Conservation (phyloP, 2,329 filamentous ascomycete species). For the Hypocrella siamensis region DNA sequence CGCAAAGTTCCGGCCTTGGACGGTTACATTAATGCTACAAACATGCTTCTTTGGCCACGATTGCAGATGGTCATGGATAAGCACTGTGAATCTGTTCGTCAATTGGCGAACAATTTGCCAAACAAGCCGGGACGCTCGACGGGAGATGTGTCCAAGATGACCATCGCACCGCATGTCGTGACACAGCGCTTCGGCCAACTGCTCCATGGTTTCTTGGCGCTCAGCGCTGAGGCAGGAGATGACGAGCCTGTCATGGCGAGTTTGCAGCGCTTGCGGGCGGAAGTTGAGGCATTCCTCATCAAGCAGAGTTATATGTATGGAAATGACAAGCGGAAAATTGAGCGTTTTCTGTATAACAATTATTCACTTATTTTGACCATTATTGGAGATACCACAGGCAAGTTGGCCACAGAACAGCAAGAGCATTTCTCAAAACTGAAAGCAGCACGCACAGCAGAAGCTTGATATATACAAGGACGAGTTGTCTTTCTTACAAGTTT, state of each 20-base stretch:
- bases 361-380: slow-evolving; percentile 92
- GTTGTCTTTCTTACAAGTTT: neutral
- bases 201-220: slow-evolving; percentile 63
- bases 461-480: slow-evolving; percentile 2
- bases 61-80: slow-evolving; percentile 89
- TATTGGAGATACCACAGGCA: slow-evolving; percentile 61
- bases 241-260: slow-evolving; percentile 84
- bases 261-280: slow-evolving; percentile 57
- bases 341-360: slow-evolving; percentile 88
- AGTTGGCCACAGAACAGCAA: slow-evolving; percentile 59
- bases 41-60: slow-evolving; percentile 92
- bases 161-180: slow-evolving; percentile 74
- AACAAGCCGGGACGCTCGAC: slow-evolving; percentile 22
- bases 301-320: slow-evolving; percentile 62
- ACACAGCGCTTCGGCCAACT: slow-evolving; percentile 95
- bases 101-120: slow-evolving; percentile 36
- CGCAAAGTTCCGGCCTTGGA: slow-evolving; percentile 82
- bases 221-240: slow-evolving; percentile 83
- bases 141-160: slow-evolving; percentile 43
- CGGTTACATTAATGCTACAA: slow-evolving; percentile 82
- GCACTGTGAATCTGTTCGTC: slow-evolving; percentile 75
- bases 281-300: slow-evolving; percentile 70
- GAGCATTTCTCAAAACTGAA: slow-evolving; percentile 57
- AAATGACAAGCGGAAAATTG: slow-evolving; percentile 61
- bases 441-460: slow-evolving; percentile 34